A percentile compares a stretch with the other conserved stretches of the same genome.
Evolutionary conservation across 177 flowering plant genomes (phyloP).

Genomic region (Vitis hybrid): DNA sequence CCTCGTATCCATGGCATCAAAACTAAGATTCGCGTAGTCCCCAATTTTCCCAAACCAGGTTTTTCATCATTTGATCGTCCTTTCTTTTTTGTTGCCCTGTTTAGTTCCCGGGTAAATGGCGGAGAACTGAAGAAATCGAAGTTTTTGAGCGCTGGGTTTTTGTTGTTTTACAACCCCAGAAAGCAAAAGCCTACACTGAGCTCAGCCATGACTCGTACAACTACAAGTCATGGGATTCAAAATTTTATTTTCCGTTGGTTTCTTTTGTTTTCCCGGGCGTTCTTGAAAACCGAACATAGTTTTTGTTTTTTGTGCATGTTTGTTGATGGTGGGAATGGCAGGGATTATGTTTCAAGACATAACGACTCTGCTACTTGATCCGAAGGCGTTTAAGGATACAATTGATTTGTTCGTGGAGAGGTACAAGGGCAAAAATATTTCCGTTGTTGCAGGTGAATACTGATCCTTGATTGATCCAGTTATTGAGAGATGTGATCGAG

Average conservation of each 20-base stretch:
- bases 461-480: too few relatives aligned
- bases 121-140: background rate
- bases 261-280: background rate
- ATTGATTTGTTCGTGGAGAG: constrained; percentile 92
- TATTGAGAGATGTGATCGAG: too few relatives aligned
- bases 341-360: constrained; percentile 98
- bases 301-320: background rate
- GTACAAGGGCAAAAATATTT: constrained; percentile 73
- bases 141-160: too few relatives aligned
- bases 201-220: too few relatives aligned
- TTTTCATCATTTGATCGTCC: background rate
- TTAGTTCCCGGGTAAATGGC: constrained; percentile 6
- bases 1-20: constrained; percentile 74
- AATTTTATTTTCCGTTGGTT: background rate
- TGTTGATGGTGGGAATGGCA: constrained; percentile 23
- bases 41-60: constrained; percentile 61
- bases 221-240: too few relatives aligned
- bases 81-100: constrained; percentile 1
- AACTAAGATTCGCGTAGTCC: constrained; percentile 79
- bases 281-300: background rate
- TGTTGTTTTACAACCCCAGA: too few relatives aligned
- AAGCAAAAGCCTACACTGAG: too few relatives aligned
- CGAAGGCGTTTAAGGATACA: constrained; percentile 84
- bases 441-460: constrained; percentile 88
- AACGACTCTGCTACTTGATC: constrained; percentile 83